A percentile compares a stretch with the other conserved stretches of the same genome.
These are phyloP conservation scores for Metschnikowia dekortorum DNA, from an alignment of 805 yeast genomes.

Conservation along the genomic window DNA sequence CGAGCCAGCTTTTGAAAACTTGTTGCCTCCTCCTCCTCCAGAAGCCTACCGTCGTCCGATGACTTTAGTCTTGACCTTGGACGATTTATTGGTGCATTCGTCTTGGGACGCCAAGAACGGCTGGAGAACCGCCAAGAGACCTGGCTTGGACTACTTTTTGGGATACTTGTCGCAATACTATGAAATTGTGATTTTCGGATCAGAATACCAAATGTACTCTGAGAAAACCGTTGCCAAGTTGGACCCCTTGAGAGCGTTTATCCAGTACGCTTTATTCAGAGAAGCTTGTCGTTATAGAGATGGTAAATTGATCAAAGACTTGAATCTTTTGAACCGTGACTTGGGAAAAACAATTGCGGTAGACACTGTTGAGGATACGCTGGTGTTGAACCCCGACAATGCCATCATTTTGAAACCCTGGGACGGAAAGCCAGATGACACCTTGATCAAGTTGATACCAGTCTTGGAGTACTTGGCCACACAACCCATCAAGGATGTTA, in stretches of 20 bases:
- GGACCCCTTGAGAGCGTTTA: slow-evolving; percentile 89
- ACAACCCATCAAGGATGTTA: slow-evolving; percentile 78
- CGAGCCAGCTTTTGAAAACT: slow-evolving; percentile 90
- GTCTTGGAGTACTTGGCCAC: slow-evolving; percentile 93
- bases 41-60: slow-evolving; percentile 89
- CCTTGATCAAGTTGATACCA: slow-evolving; percentile 76
- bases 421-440: slow-evolving; percentile 83
- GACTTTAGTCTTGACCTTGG: slow-evolving; percentile 84
- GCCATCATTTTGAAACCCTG: slow-evolving; percentile 83
- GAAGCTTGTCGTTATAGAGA: slow-evolving; percentile 90
- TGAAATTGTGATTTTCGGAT: slow-evolving; percentile 88
- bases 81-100: slow-evolving; percentile 85
- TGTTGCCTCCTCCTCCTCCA: slow-evolving; percentile 89
- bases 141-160: slow-evolving; percentile 94
- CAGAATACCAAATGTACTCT: slow-evolving; percentile 79
- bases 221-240: slow-evolving; percentile 81
- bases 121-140: slow-evolving; percentile 99
- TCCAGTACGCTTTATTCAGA: slow-evolving; percentile 80
- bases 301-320: slow-evolving; percentile 86
- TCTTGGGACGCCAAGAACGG: slow-evolving; percentile 90
- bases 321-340: slow-evolving; percentile 87
- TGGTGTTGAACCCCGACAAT: slow-evolving; percentile 86
- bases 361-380: slow-evolving; percentile 71
- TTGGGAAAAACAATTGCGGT: slow-evolving; percentile 72
- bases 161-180: slow-evolving; percentile 93